Conservation (phyloP, 1,139 yeast genomes). For the Kodamaea arcana region DNA sequence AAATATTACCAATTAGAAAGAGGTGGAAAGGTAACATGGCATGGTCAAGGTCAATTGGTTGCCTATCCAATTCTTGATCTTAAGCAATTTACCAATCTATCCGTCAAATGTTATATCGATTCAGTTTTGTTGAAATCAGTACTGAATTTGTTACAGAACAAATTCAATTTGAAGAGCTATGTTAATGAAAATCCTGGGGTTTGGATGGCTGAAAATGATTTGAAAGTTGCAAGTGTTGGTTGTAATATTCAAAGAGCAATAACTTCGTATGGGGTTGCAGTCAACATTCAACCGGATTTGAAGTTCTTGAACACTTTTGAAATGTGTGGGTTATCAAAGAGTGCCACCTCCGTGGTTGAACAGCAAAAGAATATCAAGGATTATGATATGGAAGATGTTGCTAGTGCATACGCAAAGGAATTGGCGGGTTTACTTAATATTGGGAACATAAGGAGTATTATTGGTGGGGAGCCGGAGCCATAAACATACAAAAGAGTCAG, state of each 20-base stretch:
- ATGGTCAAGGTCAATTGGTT: constrained; percentile 92
- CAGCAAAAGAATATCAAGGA: neutral
- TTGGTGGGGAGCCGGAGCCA: constrained; percentile 19
- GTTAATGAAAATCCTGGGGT: constrained; percentile 79
- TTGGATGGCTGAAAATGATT: constrained; percentile 55
- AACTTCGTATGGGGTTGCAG: constrained; percentile 85
- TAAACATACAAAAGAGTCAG: too few species aligned
- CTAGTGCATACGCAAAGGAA: constrained; percentile 48
- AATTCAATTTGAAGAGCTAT: constrained; percentile 40
- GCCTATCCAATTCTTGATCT: constrained; percentile 80
- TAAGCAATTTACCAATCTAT: constrained; percentile 51
- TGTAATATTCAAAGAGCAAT: constrained; percentile 79
- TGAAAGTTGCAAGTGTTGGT: constrained; percentile 87
- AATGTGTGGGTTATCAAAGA: constrained; percentile 78
- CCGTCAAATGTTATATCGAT: constrained; percentile 72
- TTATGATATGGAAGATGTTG: constrained; percentile 31
- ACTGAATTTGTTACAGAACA: constrained; percentile 45
- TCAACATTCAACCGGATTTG: constrained; percentile 74
- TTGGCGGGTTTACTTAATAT: constrained; percentile 48
- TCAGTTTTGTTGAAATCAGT: constrained; percentile 63
- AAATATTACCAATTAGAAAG: constrained; percentile 69
- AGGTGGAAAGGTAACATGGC: constrained; percentile 98
- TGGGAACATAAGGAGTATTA: constrained; percentile 12
- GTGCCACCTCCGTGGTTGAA: constrained; percentile 34
- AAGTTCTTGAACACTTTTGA: constrained; percentile 64